A percentile compares a stretch with the other conserved stretches of the same genome.
phyloP scores from a whole-genome alignment of 495 filamentous ascomycete genomes.

The Xylaria grammica region DNA sequence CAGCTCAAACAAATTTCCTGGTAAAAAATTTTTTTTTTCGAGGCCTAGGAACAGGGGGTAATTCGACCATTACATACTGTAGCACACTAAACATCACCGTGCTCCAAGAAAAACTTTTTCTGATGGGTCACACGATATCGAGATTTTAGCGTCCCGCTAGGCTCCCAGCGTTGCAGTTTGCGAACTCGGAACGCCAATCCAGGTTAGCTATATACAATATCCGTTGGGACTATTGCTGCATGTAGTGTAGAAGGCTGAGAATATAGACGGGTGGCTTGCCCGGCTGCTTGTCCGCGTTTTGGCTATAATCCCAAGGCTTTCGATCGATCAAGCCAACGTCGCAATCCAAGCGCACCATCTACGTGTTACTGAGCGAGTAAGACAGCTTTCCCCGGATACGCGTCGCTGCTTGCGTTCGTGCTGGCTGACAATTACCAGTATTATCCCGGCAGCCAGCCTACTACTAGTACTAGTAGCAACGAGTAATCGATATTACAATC shows the following conservation, averaged over 20 bases:
- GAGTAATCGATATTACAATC: neutral
- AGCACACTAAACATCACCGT: neutral
- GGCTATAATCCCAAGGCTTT: neutral
- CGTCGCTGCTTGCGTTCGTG: neutral
- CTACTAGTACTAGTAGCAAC: too few relatives aligned
- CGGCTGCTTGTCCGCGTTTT: too few relatives aligned
- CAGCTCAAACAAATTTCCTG: too few relatives aligned
- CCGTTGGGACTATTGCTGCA: constrained; percentile 2
- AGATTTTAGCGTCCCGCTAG: neutral
- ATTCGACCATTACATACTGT: too few relatives aligned
- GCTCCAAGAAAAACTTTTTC: constrained; percentile 11
- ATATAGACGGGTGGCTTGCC: too few relatives aligned
- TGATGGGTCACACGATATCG: constrained; percentile 3
- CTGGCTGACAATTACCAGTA: neutral
- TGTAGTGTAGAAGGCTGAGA: neutral
- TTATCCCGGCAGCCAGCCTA: neutral
- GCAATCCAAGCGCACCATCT: too few relatives aligned
- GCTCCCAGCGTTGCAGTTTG: neutral
- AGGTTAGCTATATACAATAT: neutral
- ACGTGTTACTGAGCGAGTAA: too few relatives aligned
- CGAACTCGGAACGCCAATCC: neutral
- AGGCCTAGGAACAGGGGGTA: too few relatives aligned
- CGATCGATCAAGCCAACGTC: too few relatives aligned
- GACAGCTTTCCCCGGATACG: constrained; percentile 14
- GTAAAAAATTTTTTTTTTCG: too few relatives aligned